Percentiles rank a stretch among this genome's conserved stretches.
These are phyloP conservation scores for Gomphus bonarii DNA, from an alignment of 1,284 basidiomycete genomes.

Conservation along the genomic window DNA sequence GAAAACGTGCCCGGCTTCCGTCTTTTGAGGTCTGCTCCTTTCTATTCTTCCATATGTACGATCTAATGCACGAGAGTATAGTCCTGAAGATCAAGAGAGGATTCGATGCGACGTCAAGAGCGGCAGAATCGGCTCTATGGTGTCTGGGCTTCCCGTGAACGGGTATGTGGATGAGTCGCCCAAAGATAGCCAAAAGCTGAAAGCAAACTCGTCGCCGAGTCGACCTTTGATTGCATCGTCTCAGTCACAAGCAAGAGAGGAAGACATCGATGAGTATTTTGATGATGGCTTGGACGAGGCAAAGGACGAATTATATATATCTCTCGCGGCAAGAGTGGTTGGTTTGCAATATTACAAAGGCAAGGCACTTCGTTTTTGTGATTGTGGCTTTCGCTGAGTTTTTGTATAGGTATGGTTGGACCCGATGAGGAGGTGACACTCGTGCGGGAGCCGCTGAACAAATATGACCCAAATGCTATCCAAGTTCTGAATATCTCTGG, in stretches of 20 bases:
- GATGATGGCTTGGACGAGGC: conserved; percentile 33
- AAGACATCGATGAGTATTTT: conserved; percentile 34
- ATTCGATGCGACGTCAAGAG: conserved; percentile 32
- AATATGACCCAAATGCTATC: conserved; percentile 65
- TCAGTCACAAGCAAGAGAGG: conserved; percentile 18
- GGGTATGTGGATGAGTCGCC: neutral
- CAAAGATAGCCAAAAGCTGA: conserved; percentile 3
- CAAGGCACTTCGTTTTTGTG: conserved; percentile 15
- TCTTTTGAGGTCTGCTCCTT: conserved; percentile 33
- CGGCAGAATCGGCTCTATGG: conserved; percentile 8
- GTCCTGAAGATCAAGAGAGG: conserved; percentile 49
- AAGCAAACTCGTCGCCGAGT: conserved; percentile 9
- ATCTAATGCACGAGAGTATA: conserved; percentile 17
- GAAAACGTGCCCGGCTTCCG: conserved; percentile 39
- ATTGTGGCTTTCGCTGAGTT: neutral
- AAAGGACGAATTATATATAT: conserved; percentile 57
- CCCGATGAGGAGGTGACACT: conserved; percentile 70
- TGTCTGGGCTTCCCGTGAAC: neutral
- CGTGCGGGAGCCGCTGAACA: conserved; percentile 57
- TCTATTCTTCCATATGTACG: neutral
- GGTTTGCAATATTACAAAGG: conserved; percentile 77
- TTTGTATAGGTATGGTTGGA: conserved; percentile 58
- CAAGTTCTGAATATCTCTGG: conserved; percentile 69
- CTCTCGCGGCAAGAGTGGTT: conserved; percentile 53
- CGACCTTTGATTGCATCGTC: conserved; percentile 11